Percentiles rank a stretch among this genome's conserved stretches.
Evolutionary conservation across 495 filamentous ascomycete species (phyloP).

Genomic region (Mytilinidion resinicola): DNA sequence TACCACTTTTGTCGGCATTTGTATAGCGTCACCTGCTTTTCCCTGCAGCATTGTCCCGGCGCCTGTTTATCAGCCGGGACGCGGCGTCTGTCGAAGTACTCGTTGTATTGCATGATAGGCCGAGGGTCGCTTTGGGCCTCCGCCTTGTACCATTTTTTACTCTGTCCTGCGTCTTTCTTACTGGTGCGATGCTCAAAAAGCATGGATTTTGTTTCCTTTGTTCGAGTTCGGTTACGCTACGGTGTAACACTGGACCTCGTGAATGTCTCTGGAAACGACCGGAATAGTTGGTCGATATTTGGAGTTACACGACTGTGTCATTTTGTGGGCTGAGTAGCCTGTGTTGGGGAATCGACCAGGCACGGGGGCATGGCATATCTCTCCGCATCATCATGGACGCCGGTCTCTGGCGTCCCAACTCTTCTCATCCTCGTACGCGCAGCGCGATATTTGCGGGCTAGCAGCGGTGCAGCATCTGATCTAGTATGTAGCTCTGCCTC

Average conservation of each 20-base stretch:
- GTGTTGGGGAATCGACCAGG: too few relatives aligned
- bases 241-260: too few relatives aligned
- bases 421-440: not conserved
- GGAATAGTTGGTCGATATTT: too few relatives aligned
- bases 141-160: not conserved
- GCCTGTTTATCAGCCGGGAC: not conserved
- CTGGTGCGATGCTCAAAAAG: constrained; percentile 1
- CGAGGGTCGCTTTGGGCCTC: not conserved
- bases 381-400: not conserved
- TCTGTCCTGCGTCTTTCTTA: not conserved
- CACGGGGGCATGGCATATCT: too few relatives aligned
- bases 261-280: too few relatives aligned
- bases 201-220: not conserved
- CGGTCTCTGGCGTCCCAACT: not conserved
- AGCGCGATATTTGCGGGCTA: too few relatives aligned
- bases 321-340: not conserved
- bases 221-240: too few relatives aligned
- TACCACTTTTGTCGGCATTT: constrained; percentile 2
- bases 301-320: not conserved
- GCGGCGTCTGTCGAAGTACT: not conserved
- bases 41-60: not conserved
- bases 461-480: constrained; percentile 1
- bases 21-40: constrained; percentile 3
- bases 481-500: constrained; percentile 2
- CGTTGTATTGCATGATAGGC: not conserved